Percentiles rank a stretch among this genome's conserved stretches.
These are phyloP conservation scores for Trichosanthes cucumerina DNA, from an alignment of 306 rosid species.

Conservation along the genomic window DNA sequence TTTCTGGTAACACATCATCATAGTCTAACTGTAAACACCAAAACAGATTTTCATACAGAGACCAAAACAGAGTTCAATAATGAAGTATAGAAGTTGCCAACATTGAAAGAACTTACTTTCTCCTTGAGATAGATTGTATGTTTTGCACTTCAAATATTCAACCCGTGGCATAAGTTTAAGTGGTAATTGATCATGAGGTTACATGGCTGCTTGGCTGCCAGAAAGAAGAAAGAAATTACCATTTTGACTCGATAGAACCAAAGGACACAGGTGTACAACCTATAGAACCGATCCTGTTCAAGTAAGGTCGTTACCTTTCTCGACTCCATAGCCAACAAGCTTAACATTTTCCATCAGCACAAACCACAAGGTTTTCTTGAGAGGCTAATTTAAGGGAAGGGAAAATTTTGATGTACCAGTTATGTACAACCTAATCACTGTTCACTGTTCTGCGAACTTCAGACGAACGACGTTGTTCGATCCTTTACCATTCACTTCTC, in stretches of 20 bases:
- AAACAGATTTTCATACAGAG: not conserved
- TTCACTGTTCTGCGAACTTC: slow-evolving; percentile 22
- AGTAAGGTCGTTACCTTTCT: not conserved
- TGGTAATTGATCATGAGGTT: not conserved
- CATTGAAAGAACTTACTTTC: not conserved
- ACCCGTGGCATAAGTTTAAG: not conserved
- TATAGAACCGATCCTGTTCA: not conserved
- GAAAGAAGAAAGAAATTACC: not conserved
- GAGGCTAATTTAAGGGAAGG: not conserved
- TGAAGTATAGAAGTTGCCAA: not conserved
- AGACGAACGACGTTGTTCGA: slow-evolving; percentile 13
- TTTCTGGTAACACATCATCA: too few relatives aligned
- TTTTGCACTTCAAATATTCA: not conserved
- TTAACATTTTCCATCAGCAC: not conserved
- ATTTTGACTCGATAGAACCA: not conserved
- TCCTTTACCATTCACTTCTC: slow-evolving; percentile 19
- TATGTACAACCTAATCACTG: slow-evolving; percentile 13
- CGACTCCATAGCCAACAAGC: not conserved
- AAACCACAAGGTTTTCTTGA: slow-evolving; percentile 1
- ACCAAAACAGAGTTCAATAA: not conserved
- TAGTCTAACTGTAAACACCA: not conserved
- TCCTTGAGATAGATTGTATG: not conserved
- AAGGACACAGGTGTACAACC: not conserved
- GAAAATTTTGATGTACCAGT: not conserved
- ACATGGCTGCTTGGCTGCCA: not conserved